Conservation (phyloP, 768 basidiomycete species). For the Lactarius quietus region DNA sequence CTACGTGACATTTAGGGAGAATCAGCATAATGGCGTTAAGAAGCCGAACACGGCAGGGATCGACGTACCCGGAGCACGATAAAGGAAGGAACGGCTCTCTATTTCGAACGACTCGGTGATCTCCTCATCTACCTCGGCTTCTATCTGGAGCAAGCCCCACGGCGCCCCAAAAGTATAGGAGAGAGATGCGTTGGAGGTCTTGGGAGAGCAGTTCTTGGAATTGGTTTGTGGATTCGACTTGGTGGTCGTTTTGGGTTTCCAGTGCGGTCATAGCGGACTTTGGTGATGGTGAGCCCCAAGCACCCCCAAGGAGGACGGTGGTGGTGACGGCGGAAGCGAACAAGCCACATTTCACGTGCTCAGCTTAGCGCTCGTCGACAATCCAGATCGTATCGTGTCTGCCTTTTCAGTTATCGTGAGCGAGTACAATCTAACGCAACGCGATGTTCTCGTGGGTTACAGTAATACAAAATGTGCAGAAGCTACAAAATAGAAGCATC, state of each 20-base stretch:
- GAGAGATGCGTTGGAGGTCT: slow-evolving; percentile 77
- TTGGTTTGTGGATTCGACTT: slow-evolving; percentile 58
- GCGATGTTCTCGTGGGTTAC: too few relatives aligned
- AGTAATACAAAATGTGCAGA: too few relatives aligned
- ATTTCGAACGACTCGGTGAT: slow-evolving; percentile 93
- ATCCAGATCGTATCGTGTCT: too few relatives aligned
- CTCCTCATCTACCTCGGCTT: slow-evolving; percentile 70
- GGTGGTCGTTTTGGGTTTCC: slow-evolving; percentile 23
- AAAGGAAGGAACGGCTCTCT: slow-evolving; percentile 82
- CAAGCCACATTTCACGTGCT: background rate
- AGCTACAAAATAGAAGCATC: too few relatives aligned
- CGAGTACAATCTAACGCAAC: too few relatives aligned
- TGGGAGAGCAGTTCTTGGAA: slow-evolving; percentile 70
- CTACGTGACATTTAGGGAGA: slow-evolving; percentile 39
- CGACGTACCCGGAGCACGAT: slow-evolving; percentile 69
- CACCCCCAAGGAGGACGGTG: too few relatives aligned
- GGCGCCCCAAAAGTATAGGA: slow-evolving; percentile 94
- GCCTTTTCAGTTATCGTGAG: too few relatives aligned
- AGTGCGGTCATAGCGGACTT: too few relatives aligned
- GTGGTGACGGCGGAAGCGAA: background rate
- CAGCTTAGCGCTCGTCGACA: too few relatives aligned
- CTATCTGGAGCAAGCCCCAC: slow-evolving; percentile 81
- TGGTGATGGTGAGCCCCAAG: background rate
- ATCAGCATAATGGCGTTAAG: background rate
- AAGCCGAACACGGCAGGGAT: background rate